Evolutionary conservation across 2,329 filamentous ascomycete species (phyloP), one percentile per base, ranked within the genome.

Genomic region (Cercospora berteroae): DNA sequence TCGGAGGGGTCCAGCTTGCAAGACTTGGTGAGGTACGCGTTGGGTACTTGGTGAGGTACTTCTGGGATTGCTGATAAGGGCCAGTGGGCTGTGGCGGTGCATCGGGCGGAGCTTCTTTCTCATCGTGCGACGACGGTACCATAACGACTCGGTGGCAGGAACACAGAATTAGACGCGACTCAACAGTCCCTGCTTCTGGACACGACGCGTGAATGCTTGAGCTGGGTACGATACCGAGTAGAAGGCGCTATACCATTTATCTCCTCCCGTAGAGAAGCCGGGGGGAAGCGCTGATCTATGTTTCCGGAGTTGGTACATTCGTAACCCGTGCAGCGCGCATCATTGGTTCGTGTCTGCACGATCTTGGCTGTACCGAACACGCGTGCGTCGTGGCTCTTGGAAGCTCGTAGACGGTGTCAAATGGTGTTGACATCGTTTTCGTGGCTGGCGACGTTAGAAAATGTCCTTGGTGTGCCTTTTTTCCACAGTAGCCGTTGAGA

Each of bases 41-140:
- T 50, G 27, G 68, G 68, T 72, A 72, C 71, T 70, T 72, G 39
- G 50, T 61, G 64, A 52, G 70, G 69, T 70, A 72, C 69, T 44
- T 69, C 62, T 63, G 67, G 62, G 62, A 42, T 16, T 66, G 31
- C 36, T 67, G 44, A 68, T 64, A 59, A 59, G 57, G 18, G 18
- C 31, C 18, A 10, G 31, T 29, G 44, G 23, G 23, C 20, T 68
- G 69, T 71, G 69, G 67, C 69, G 63, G 67, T 70, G 69, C 67
- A 69, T 18, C 2, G 20, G 18, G 52, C 23, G 52, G 52, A 56
- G 52, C 52, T 56, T 56, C 52, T 56, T 31, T 29, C 52, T 56
- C 52, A 16, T 31, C 31, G 31, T 60, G 31, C 20, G 20, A 44
- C 31, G 58, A 18, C 33, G 20, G 31, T 60, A 44, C 23, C 31